phyloP scores from a whole-genome alignment of 305 asterid species.

The Fraxinus xanthoxyloides region DNA sequence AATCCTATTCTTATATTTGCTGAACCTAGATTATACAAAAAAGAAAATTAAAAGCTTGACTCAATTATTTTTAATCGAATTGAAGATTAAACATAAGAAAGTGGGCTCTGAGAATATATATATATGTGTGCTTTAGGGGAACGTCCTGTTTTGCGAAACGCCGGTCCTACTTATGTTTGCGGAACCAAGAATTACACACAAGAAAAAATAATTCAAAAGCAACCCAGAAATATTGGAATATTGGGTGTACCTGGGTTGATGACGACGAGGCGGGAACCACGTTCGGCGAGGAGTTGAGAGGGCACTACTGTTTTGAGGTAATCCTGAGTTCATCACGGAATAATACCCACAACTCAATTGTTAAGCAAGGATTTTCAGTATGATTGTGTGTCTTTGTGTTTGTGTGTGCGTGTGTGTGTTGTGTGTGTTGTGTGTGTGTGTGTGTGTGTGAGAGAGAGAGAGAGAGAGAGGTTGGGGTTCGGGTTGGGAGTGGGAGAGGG shows the following conservation, averaged over 20 bases:
- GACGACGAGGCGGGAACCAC: conserved; percentile 92
- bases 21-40: conserved; percentile 51
- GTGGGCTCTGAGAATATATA: neutral
- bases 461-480: neutral
- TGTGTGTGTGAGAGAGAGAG: conserved; percentile 4
- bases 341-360: neutral
- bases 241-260: conserved; percentile 72
- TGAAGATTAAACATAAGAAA: neutral
- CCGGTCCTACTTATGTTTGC: conserved; percentile 80
- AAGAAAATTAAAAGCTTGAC: neutral
- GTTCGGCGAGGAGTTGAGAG: conserved; percentile 80
- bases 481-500: no score
- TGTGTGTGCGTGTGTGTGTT: conserved; percentile 7
- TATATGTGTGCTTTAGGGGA: neutral
- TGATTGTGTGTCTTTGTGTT: neutral
- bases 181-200: conserved; percentile 46
- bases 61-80: neutral
- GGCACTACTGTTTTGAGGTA: conserved; percentile 75
- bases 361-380: neutral
- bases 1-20: conserved; percentile 78
- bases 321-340: conserved; percentile 46
- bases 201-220: neutral
- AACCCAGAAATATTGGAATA: neutral
- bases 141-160: conserved; percentile 16
- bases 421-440: conserved; percentile 8